phyloP scores from a whole-genome alignment of 2,329 filamentous ascomycete genomes.

The Blastomyces gilchristii region DNA sequence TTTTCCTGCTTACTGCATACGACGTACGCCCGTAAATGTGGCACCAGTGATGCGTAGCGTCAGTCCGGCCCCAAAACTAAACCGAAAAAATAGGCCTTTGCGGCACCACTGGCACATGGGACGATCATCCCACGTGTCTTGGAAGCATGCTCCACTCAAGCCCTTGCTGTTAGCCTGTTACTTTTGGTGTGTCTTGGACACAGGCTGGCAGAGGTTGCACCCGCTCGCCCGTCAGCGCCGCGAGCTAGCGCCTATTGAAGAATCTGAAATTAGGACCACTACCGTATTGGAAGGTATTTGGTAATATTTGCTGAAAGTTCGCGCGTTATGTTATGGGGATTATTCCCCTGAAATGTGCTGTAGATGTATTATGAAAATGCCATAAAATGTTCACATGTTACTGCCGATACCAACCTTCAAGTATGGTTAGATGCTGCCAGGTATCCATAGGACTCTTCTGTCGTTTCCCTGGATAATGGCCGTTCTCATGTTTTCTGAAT shows the following conservation, averaged over 20 bases:
- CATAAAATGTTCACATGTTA: too few species aligned
- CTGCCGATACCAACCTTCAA: too few species aligned
- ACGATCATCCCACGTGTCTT: slow-evolving; percentile 8
- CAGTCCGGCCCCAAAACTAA: neutral
- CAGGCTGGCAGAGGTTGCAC: slow-evolving; percentile 3
- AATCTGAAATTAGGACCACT: neutral
- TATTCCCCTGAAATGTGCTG: too few species aligned
- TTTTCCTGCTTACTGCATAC: neutral
- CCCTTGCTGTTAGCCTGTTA: too few species aligned
- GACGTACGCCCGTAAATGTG: slow-evolving; percentile 1
- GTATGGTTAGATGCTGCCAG: too few species aligned
- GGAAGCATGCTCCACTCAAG: neutral
- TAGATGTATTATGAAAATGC: too few species aligned
- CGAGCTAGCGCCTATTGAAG: neutral
- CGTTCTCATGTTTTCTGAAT: neutral
- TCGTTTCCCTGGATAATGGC: too few species aligned
- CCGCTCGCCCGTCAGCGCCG: neutral
- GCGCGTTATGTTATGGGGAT: neutral
- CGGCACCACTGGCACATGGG: slow-evolving; percentile 7
- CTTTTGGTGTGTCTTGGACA: neutral
- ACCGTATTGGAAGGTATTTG: neutral
- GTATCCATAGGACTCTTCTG: too few species aligned
- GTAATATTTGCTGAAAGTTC: neutral
- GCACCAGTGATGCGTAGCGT: neutral
- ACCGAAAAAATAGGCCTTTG: slow-evolving; percentile 7